Evolutionary conservation across 1,284 basidiomycete genomes (phyloP), one percentile per base, ranked within the genome.

Genomic region (Puccinia horiana): DNA sequence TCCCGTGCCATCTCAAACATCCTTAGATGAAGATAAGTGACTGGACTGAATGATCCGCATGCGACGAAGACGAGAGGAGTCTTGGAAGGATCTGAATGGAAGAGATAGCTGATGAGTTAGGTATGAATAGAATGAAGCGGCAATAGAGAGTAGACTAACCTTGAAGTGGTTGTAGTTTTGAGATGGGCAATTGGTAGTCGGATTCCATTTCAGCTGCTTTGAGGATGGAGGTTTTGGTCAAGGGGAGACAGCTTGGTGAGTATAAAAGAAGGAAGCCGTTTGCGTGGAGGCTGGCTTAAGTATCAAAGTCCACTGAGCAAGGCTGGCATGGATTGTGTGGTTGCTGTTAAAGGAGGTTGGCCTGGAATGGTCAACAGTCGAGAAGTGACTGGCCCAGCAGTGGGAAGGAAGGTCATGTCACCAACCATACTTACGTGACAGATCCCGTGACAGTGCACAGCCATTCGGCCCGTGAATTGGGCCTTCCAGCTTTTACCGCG

Each of bases 1-100:
- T 85, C 86, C 20, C 85, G 75, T 0, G 85, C 85, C 84, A 85
- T 85, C 75, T 86, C 86, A 76, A 86, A 86, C 85, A 86, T 85
- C 72, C 86, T 84, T 16, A 86, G 83, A 83, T 86, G 86, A n/a
- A 86, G 84, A 72, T 85, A 86, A 18, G 86, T 86, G 49, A 86
- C 77, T 40, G 86, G 86, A 47, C 84, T 84, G 84, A 85, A 86
- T 52, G 84, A 84, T 49, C 84, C 86, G 81, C 86, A 86, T 8
- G 85, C 86, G 80, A 86, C 85, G 35, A 86, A 85, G 23, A 86
- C 85, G 16, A 86, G 79, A 42, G 86, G 86, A 0, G 84, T 85
- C 82, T 86, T 85, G 70, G 73, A 77, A n/a, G 70, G 42, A 73
- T 83, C 75, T 79, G 72, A 35, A 12, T 8, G 26, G 26, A 32